phyloP scores from a whole-genome alignment of 139 green algal species.

The Penium margaritaceum region DNA sequence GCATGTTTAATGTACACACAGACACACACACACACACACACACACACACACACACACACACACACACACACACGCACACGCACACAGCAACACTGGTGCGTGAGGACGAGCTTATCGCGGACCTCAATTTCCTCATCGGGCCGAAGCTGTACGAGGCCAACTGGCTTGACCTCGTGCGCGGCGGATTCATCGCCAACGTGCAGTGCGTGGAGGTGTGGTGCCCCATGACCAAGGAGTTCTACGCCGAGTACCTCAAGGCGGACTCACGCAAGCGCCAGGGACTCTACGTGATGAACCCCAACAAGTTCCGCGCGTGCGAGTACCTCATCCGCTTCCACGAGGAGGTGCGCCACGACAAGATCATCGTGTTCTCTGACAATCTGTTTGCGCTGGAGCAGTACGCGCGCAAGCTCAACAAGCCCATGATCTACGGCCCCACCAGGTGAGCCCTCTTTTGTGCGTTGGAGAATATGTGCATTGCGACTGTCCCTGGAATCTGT shows the following conservation, averaged over 20 bases:
- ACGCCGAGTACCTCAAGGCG: conserved; percentile 80
- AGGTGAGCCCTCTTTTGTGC: too few relatives aligned
- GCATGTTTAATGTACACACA: too few relatives aligned
- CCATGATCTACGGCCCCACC: conserved; percentile 93
- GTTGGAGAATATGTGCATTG: too few relatives aligned
- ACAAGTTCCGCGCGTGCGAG: conserved; percentile 89
- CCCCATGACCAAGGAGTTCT: conserved; percentile 88
- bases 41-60: too few relatives aligned
- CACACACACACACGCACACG: too few relatives aligned
- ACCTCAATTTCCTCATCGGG: conserved; percentile 98
- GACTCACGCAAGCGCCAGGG: conserved; percentile 60
- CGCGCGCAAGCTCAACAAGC: conserved; percentile 68
- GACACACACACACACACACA: too few relatives aligned
- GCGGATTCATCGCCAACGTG: conserved; percentile 95
- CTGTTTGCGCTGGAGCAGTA: conserved; percentile 93
- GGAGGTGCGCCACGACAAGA: conserved; percentile 68
- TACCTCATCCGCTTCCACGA: conserved; percentile 95
- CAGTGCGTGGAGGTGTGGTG: conserved; percentile 98
- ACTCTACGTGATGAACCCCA: conserved; percentile 96
- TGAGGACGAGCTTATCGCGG: conserved; percentile 73
- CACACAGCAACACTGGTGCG: conserved; percentile 82
- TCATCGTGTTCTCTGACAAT: conserved; percentile 97
- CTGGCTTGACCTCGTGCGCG: conserved; percentile 92
- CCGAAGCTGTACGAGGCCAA: conserved; percentile 99
- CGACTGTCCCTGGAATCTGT: too few relatives aligned